A percentile compares a stretch with the other conserved stretches of the same genome.
phyloP scores from a whole-genome alignment of 169 alveolate species.

The Plasmodium coatneyi region DNA sequence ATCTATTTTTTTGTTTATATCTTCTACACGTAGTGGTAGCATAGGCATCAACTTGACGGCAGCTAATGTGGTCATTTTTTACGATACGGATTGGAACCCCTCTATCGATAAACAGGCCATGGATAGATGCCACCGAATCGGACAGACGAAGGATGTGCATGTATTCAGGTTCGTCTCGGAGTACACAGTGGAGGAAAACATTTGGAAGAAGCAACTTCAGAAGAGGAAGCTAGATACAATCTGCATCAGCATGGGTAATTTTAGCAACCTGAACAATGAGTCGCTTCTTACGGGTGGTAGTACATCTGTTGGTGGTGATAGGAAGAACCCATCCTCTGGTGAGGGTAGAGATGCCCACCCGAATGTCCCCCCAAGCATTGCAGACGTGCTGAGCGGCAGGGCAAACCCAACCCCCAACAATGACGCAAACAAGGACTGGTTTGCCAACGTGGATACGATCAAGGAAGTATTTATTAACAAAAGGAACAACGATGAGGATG shows the following conservation, averaged over 20 bases:
- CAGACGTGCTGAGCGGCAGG: background rate
- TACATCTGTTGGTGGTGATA: background rate
- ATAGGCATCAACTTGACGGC: constrained; percentile 98
- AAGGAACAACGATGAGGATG: constrained; percentile 64
- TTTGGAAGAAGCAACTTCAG: constrained; percentile 96
- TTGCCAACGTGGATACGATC: constrained; percentile 43
- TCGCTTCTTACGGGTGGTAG: background rate
- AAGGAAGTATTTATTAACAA: constrained; percentile 49
- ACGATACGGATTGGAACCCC: constrained; percentile 99
- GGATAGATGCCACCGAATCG: constrained; percentile 99
- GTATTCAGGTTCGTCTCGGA: constrained; percentile 96
- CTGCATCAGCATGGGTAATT: constrained; percentile 97
- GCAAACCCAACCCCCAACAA: background rate
- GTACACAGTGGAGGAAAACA: constrained; percentile 98
- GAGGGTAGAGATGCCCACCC: background rate
- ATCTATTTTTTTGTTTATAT: constrained; percentile 95
- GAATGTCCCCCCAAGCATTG: background rate
- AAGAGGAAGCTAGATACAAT: constrained; percentile 97
- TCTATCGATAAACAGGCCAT: constrained; percentile 99
- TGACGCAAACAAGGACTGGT: constrained; percentile 36
- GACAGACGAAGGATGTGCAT: constrained; percentile 98
- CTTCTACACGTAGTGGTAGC: constrained; percentile 99
- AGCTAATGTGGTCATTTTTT: constrained; percentile 98
- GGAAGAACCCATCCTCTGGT: background rate
- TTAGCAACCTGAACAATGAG: constrained; percentile 57